Base-by-base conservation (phyloP, 2,329 filamentous ascomycete genomes). In the Alternaria gaisen region DNA sequence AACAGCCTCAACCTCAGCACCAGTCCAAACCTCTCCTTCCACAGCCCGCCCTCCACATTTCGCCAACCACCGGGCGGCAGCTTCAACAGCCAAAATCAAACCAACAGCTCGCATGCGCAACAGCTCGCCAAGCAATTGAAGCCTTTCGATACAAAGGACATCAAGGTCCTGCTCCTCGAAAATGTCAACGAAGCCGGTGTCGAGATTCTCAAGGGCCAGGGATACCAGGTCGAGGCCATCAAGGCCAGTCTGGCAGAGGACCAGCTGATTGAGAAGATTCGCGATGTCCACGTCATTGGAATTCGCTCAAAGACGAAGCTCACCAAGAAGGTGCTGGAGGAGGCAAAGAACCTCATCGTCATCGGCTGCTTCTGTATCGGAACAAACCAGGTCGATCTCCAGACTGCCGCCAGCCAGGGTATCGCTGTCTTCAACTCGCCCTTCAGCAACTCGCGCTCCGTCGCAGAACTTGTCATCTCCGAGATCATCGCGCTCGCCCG, bases 401-500 rank as follows among this genome's bases (percentile, higher is more conserved):
- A 92, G 63, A 94, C 88, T 76, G 93, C 93, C 30, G 93, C 93
- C 48, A 85, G 86, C 69, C 88, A 91, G 76, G 93, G 95, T 68
- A 97, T 98, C 77, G 93, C 94, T 36, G 95, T 99, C 66, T 99
- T 99, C 88, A 99, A 99, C 83, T 98, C 95, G 46, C 95, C 95
- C 1, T 99, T 99, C 82, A 94, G 92, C 82, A 99, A 99, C 83
- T 98, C 94, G 9, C 91, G 95, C 78, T 97, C 92, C 77, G 95
- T 99, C 53, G 95, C 95, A 58, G 95, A 99, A 83, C 85, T 98
- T 58, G 93, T 98, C 71, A 97, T 99, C 77, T 91, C 85, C 55
- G 94, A 97, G 81, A 94, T 99, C 75, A 97, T 99, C 74, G 84
- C 86, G 40, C 89, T 99, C 55, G 95, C 95, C 22, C 90, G 95